Evolutionary conservation across 1,284 basidiomycete species (phyloP).

Genomic region (Sanghuangporus weigelae): DNA sequence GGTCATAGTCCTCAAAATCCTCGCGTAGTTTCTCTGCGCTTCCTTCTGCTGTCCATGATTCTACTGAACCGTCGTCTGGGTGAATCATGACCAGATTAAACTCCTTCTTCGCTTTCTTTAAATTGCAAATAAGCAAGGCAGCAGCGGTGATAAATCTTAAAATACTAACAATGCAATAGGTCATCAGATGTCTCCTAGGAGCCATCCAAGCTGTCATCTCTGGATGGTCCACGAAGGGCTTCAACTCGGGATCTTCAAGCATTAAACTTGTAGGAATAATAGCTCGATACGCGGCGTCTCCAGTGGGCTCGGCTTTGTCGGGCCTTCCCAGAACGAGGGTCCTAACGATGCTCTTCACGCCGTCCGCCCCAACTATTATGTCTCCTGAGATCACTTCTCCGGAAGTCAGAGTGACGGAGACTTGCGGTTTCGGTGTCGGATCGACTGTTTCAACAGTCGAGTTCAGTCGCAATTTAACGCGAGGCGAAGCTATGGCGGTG

Average conservation of each 20-base stretch:
- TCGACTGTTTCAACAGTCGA: conserved; percentile 38
- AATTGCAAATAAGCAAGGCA: not conserved
- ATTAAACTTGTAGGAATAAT: conserved; percentile 30
- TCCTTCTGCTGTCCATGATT: conserved; percentile 41
- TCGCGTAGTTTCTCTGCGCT: conserved; percentile 40
- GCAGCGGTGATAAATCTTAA: not conserved
- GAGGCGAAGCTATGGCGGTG: conserved; percentile 35
- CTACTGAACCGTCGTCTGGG: conserved; percentile 38
- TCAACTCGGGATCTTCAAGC: conserved; percentile 31
- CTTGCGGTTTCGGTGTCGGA: conserved; percentile 26
- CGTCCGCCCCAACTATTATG: conserved; percentile 50
- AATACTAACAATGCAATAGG: conserved; percentile 3
- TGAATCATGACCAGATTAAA: conserved; percentile 40
- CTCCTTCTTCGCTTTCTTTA: conserved; percentile 34
- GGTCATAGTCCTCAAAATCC: conserved; percentile 41
- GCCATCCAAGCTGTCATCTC: conserved; percentile 44
- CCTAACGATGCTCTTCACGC: conserved; percentile 42
- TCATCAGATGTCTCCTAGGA: conserved; percentile 25
- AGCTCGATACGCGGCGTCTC: conserved; percentile 37
- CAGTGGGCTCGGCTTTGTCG: conserved; percentile 33
- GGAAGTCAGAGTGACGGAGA: conserved; percentile 33
- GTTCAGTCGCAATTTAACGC: conserved; percentile 33
- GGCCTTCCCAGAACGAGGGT: conserved; percentile 37
- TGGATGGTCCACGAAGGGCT: conserved; percentile 33
- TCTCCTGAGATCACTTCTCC: conserved; percentile 42